A percentile compares a stretch with the other conserved stretches of the same genome.
Evolutionary conservation across 1,139 yeast genomes (phyloP).

Genomic region (Blastobotrys elegans): DNA sequence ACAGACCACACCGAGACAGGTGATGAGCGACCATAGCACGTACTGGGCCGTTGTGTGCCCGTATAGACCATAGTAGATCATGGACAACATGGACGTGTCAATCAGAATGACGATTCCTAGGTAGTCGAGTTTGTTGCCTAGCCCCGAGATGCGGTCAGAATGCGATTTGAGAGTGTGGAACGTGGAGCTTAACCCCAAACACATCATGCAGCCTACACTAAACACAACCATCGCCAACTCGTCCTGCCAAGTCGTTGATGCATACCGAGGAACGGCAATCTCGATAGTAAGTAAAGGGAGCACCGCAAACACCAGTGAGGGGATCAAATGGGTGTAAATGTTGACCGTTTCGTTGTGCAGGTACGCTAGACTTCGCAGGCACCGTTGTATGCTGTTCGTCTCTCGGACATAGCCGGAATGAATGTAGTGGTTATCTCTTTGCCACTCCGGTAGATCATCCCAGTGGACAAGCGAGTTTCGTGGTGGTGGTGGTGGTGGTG

Average conservation of each 20-base stretch:
- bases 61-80: slow-evolving; percentile 54
- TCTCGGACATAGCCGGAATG: slow-evolving; percentile 69
- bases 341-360: slow-evolving; percentile 84
- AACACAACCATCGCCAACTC: slow-evolving; percentile 41
- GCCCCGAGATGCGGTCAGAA: slow-evolving; percentile 52
- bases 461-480: slow-evolving; percentile 24
- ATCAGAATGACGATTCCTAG: slow-evolving; percentile 79
- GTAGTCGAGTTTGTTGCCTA: slow-evolving; percentile 81
- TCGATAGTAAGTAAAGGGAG: slow-evolving; percentile 18
- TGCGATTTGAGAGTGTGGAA: slow-evolving; percentile 79
- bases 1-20: slow-evolving; percentile 56
- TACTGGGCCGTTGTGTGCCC: slow-evolving; percentile 36
- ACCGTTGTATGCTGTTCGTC: slow-evolving; percentile 49
- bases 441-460: slow-evolving; percentile 74
- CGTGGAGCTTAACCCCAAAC: slow-evolving; percentile 67
- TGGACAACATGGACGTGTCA: slow-evolving; percentile 67
- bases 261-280: slow-evolving; percentile 37
- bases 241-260: slow-evolving; percentile 44
- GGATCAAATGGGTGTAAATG: slow-evolving; percentile 74
- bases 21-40: slow-evolving; percentile 46
- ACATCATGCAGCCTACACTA: slow-evolving; percentile 48
- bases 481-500: no score
- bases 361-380: slow-evolving; percentile 55
- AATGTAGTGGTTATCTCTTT: slow-evolving; percentile 76
- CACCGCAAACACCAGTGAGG: slow-evolving; percentile 42